Base-by-base conservation (phyloP, 1,284 basidiomycete species). In the Vanrija humicola region DNA sequence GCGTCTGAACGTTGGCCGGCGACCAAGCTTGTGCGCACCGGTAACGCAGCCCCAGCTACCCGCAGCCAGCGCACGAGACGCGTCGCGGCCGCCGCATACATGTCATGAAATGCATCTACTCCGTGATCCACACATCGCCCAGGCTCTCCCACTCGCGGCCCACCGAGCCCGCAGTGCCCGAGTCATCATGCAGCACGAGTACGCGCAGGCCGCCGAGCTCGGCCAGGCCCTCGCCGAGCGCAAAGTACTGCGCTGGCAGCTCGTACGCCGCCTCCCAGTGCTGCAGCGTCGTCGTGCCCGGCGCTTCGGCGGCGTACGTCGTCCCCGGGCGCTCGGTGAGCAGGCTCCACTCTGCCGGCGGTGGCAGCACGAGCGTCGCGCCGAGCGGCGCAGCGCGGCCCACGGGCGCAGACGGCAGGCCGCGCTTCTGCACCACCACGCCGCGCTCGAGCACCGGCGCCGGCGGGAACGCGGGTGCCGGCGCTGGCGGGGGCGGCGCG, bases 171-270 rank as follows among this genome's bases (percentile, higher is more conserved):
- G 43, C 34, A 21, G 50, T 55, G n/a, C 19, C 15, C 3, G 18
- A 43, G 7, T 43, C 34, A 19, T 56, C 50, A 15, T 12, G 9
- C 18, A 72, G 46, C 1, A 65, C 18, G 42, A 73, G 50, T 5
- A 73, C 61, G 14, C 73, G 61, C 29, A 68, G n/a, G 1, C 73
- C 73, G 18, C 73, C 73, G 1, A 75, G 54, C 26, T 58, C 63
- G 0, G 62, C 63, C n/a, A 71, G 48, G 0, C 73, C 73, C 19
- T 67, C 64, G 7, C 64, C 49, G 1, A 69, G 49, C 0, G 64
- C 66, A 8, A 72, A 44, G 52, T 67, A 73, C 6, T 59, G 45
- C 42, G 70, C 50, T 3, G 58, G 50, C n/a, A 65, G 49, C 25
- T 64, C 62, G 45, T 59, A 61, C 3, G 38, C 26, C 26, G 55